Base-by-base conservation (phyloP, 441 rosid species). In the Erodium trifolium region DNA sequence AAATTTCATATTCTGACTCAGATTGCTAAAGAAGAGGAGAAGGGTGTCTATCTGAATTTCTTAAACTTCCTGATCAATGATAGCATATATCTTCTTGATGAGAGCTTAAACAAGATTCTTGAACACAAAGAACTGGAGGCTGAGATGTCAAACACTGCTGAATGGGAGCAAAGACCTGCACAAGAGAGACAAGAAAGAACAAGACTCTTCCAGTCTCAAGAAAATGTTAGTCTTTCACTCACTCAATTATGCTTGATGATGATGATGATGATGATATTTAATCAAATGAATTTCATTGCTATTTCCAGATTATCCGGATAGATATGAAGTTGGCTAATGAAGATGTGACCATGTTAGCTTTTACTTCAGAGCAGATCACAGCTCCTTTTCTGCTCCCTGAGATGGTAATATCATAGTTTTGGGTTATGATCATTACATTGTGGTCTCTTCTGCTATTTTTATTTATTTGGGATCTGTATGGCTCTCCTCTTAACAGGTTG, bases 241-340 rank as follows among this genome's bases (percentile, higher is more conserved):
- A 18, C 31, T 10, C 64, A 59, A 16, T 11, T 11, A 10, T 59
- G 64, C 29, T 59, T 59, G 64, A 18, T 59, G 64, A 37, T 37
- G 12, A 18, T 59, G 64, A 37, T 37, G 12, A 23, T 23, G 27
- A 23, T 23, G 27, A 37, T 57, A 57, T 23, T 53, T 57, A 12
- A 16, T 73, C 41, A 53, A 67, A 67, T 62, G 17, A 23, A 18
- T 70, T 16, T 68, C 59, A 23, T 10, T 41, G 66, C 35, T 75
- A 17, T 71, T 73, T 82, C 76, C 81, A 95, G 98, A 90, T 92
- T 72, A 90, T 95, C 68, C 88, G 88, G 62, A 90, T 89, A 47
- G 98, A 95, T 79, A 89, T 95, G 99, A 90, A 92, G 85, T 80
- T 95, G 81, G 99, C 99, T 63, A 95, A 95, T 79, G 98, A 95